A percentile compares a stretch with the other conserved stretches of the same genome.
Evolutionary conservation across 176 grass and related monocot genomes (phyloP).

Genomic region (Oryza meridionalis): DNA sequence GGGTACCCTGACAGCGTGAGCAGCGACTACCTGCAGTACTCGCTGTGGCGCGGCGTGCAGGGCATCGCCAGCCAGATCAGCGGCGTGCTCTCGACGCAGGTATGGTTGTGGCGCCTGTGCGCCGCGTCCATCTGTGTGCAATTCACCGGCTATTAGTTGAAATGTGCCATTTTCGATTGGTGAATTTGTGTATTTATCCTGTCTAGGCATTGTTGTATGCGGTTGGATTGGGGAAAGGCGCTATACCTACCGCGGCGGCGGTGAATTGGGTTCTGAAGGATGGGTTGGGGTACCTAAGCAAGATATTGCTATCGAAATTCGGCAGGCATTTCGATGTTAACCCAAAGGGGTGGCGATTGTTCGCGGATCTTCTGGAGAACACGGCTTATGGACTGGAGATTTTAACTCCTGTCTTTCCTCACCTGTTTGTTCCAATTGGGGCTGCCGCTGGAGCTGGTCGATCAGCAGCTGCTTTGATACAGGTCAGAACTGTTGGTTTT

Average conservation of each 20-base stretch:
- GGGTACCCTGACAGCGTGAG: slow-evolving; percentile 88
- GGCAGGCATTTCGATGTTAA: slow-evolving; percentile 96
- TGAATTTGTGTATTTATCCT: neutral
- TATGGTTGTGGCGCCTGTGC: neutral
- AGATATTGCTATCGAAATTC: slow-evolving; percentile 88
- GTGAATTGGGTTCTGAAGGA: slow-evolving; percentile 97
- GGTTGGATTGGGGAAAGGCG: slow-evolving; percentile 86
- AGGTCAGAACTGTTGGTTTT: slow-evolving; percentile 50
- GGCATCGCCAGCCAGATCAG: slow-evolving; percentile 87
- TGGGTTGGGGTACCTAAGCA: slow-evolving; percentile 89
- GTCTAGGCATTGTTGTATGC: slow-evolving; percentile 84
- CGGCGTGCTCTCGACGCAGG: slow-evolving; percentile 92
- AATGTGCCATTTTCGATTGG: neutral
- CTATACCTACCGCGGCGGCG: slow-evolving; percentile 79
- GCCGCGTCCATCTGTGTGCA: neutral
- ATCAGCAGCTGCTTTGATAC: slow-evolving; percentile 89
- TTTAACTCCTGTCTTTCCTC: slow-evolving; percentile 89
- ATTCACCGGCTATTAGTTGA: neutral
- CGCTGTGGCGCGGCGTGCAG: slow-evolving; percentile 82
- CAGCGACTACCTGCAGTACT: slow-evolving; percentile 85
- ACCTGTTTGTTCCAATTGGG: slow-evolving; percentile 88
- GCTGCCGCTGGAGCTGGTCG: slow-evolving; percentile 77
- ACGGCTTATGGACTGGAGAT: slow-evolving; percentile 87
- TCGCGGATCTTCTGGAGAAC: slow-evolving; percentile 91
- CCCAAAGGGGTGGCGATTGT: slow-evolving; percentile 86